These are phyloP conservation scores for Raphanus sativus DNA, from an alignment of 345 rosid genomes.

Conservation along the genomic window DNA sequence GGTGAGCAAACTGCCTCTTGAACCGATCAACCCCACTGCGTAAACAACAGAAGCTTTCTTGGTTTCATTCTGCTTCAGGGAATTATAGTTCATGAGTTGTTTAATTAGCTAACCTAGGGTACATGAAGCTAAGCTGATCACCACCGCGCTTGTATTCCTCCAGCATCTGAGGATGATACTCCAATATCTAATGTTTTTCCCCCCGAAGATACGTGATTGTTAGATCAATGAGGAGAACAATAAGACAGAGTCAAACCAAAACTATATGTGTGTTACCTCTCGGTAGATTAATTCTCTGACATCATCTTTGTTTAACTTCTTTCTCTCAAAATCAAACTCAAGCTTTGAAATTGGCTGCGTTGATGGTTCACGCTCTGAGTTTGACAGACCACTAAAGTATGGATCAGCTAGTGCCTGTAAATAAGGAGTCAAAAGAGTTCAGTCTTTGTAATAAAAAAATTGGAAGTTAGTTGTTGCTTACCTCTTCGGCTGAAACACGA, in stretches of 20 bases:
- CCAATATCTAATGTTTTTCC: conserved; percentile 55
- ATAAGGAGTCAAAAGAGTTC: conserved; percentile 19
- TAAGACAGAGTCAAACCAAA: background rate
- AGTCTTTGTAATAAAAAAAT: background rate
- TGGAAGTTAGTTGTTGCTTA: conserved; percentile 21
- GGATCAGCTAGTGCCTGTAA: conserved; percentile 91
- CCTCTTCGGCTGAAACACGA: conserved; percentile 92
- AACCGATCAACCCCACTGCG: conserved; percentile 96
- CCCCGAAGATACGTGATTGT: conserved; percentile 16
- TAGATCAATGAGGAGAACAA: conserved; percentile 13
- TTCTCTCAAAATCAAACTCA: conserved; percentile 99
- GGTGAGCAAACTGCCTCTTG: conserved; percentile 94
- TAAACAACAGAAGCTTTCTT: conserved; percentile 15
- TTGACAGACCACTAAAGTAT: conserved; percentile 79
- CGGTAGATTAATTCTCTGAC: conserved; percentile 95
- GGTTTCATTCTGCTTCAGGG: conserved; percentile 1
- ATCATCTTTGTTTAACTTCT: conserved; percentile 87
- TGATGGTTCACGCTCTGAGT: conserved; percentile 85
- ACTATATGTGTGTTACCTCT: conserved; percentile 53
- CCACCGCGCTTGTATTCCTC: conserved; percentile 58
- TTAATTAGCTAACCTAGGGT: conserved; percentile 68
- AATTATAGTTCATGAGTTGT: conserved; percentile 1
- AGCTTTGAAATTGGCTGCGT: conserved; percentile 91
- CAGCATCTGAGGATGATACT: conserved; percentile 97
- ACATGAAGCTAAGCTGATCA: conserved; percentile 75